Base-by-base conservation (phyloP, 176 grass and related monocot species). In the Panicum miliaceum region DNA sequence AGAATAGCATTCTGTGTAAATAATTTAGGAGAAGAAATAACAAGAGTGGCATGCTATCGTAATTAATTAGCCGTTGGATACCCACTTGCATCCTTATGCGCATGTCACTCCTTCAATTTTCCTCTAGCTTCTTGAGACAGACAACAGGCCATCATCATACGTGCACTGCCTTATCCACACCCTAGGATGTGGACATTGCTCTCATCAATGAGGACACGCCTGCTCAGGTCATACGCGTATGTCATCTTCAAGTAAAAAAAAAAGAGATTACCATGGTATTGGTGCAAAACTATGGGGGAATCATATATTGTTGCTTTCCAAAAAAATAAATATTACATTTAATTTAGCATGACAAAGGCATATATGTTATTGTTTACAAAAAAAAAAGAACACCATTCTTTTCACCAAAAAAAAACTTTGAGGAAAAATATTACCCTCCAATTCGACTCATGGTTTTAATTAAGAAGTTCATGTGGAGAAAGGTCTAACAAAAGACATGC, bases 121-220 rank as follows among this genome's bases (percentile, higher is more conserved):
- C 29, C 29, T 32, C 1, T 32, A 1, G 29, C 29, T 32, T 32
- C 29, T 2, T 32, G 40, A 41, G 40, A 41, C 8, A 7, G 8
- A 8, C 40, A 41, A 41, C 7, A 8, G 8, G 40, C 40, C 6
- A 41, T 41, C 40, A 41, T 41, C 50, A 22, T 61, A 46, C 43
- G 65, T 72, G 47, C 67, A n/a, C 60, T 87, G 19, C 47, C 81
- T 84, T 88, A 88, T 88, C 81, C 81, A 47, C 12, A 56, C 35
- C 26, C 29, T 68, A 47, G 50, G 78, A 58, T 68, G 85, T 81
- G 51, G 85, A 75, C 59, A 57, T 36, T 38, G 48, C 15, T 40
- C 10, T 40, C 36, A 59, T 59, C 59, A 25, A 51, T 4, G 37
- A 71, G 1, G 18, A 8, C 45, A 76, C 53, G 45, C 46, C 23